Percentiles rank a stretch among this genome's conserved stretches.
Evolutionary conservation across 371 early-diverging fungal genomes (phyloP).

Genomic region (Blakeslea trispora): DNA sequence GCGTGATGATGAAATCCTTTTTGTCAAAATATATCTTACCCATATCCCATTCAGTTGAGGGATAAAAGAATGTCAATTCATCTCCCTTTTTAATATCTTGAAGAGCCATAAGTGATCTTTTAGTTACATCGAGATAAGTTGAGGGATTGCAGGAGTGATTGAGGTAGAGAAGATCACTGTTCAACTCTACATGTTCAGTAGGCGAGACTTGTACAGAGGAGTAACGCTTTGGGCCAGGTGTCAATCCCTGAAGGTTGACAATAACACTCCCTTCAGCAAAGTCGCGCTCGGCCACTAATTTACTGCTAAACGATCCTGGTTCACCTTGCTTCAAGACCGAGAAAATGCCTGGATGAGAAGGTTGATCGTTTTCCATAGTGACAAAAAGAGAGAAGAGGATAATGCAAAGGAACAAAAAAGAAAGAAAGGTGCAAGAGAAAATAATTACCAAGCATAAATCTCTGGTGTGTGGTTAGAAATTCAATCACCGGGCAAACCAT

Average conservation of each 20-base stretch:
- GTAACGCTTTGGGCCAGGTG: constrained; percentile 59
- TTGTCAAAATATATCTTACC: constrained; percentile 25
- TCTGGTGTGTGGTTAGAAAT: too few relatives aligned
- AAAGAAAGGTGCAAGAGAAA: not conserved
- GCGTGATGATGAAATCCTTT: not conserved
- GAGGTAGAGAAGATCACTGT: constrained; percentile 60
- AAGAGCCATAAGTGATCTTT: constrained; percentile 54
- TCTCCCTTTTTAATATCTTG: constrained; percentile 62
- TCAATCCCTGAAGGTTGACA: constrained; percentile 55
- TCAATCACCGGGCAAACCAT: too few relatives aligned
- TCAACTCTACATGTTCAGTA: constrained; percentile 69
- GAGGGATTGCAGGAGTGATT: constrained; percentile 66
- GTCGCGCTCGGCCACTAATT: constrained; percentile 53
- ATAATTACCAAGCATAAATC: too few relatives aligned
- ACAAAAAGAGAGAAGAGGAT: not conserved
- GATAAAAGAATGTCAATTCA: constrained; percentile 82
- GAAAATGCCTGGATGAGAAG: constrained; percentile 56
- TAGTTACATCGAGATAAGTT: constrained; percentile 56
- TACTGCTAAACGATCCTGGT: constrained; percentile 54
- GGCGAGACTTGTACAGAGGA: constrained; percentile 67
- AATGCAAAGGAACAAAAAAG: not conserved
- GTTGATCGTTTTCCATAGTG: constrained; percentile 1
- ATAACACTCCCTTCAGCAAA: constrained; percentile 57
- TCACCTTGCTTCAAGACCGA: constrained; percentile 53
- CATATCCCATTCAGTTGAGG: constrained; percentile 88